Evolutionary conservation across 495 filamentous ascomycete species (phyloP).

Genomic region (Aspergillus nidulans): DNA sequence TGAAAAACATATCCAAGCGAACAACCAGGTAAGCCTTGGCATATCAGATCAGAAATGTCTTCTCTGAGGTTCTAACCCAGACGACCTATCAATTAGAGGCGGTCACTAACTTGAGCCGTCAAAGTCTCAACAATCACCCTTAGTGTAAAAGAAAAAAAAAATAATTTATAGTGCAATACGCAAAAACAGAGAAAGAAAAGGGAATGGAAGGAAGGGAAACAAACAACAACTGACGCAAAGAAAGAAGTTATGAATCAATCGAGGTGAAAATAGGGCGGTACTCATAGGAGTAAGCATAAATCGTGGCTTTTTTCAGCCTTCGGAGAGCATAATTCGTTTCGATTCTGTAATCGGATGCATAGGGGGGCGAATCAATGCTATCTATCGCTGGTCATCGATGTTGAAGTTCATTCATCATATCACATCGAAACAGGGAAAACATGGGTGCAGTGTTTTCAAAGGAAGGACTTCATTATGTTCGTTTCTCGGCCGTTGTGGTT

Average conservation of each 20-base stretch:
- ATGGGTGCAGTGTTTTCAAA: constrained; percentile 2
- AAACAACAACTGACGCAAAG: neutral
- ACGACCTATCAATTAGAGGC: constrained; percentile 5
- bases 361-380: constrained; percentile 14
- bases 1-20: neutral
- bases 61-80: constrained; percentile 4
- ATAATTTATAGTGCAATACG: too few relatives aligned
- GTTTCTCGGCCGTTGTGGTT: constrained; percentile 14
- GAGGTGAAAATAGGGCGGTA: neutral
- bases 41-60: constrained; percentile 5
- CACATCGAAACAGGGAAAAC: constrained; percentile 10
- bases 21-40: neutral
- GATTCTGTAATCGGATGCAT: neutral
- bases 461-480: constrained; percentile 16
- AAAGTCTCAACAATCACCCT: constrained; percentile 12
- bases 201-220: neutral
- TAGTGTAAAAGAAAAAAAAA: neutral
- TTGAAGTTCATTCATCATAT: constrained; percentile 21
- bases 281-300: constrained; percentile 3
- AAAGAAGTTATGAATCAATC: constrained; percentile 1
- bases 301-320: constrained; percentile 13
- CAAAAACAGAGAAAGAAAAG: neutral
- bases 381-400: constrained; percentile 19
- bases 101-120: constrained; percentile 10
- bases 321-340: constrained; percentile 12